Evolutionary conservation across 768 basidiomycete species (phyloP).

Genomic region (Lactifluus volemus): DNA sequence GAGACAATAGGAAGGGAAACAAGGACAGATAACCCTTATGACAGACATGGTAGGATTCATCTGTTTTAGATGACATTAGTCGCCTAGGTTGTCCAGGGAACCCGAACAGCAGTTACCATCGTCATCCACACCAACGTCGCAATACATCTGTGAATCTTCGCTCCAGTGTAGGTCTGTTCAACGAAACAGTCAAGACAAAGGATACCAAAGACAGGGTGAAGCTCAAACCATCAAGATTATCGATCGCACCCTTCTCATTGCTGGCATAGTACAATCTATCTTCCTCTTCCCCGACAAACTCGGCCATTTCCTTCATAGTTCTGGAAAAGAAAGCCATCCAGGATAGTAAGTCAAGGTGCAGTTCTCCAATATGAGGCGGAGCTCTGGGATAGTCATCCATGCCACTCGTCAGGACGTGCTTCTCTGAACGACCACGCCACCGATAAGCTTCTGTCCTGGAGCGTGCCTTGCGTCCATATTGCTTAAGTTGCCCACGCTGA

Average conservation of each 20-base stretch:
- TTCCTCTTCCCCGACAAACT: slow-evolving; percentile 78
- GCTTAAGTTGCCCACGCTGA: slow-evolving; percentile 88
- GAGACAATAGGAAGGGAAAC: slow-evolving; percentile 83
- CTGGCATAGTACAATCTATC: slow-evolving; percentile 69
- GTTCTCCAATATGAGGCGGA: slow-evolving; percentile 80
- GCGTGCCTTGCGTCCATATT: slow-evolving; percentile 75
- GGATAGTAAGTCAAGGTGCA: slow-evolving; percentile 87
- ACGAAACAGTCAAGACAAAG: not conserved
- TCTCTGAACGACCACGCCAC: slow-evolving; percentile 84
- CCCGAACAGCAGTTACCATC: slow-evolving; percentile 47
- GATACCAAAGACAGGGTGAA: not conserved
- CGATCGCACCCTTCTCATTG: slow-evolving; percentile 71
- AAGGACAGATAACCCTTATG: slow-evolving; percentile 90
- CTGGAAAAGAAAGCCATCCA: slow-evolving; percentile 97
- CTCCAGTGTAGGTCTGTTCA: slow-evolving; percentile 84
- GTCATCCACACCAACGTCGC: slow-evolving; percentile 76
- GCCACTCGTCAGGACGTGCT: slow-evolving; percentile 86
- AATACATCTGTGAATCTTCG: slow-evolving; percentile 86
- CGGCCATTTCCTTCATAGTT: slow-evolving; percentile 88
- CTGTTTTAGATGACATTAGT: slow-evolving; percentile 33
- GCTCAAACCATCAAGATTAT: slow-evolving; percentile 72
- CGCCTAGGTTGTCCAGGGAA: slow-evolving; percentile 2
- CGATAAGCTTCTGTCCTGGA: slow-evolving; percentile 88
- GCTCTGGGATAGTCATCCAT: slow-evolving; percentile 97
- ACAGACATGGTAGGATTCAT: slow-evolving; percentile 88